Evolutionary conservation across 139 green algal species (phyloP).

Genomic region (Haematococcus sp.): DNA sequence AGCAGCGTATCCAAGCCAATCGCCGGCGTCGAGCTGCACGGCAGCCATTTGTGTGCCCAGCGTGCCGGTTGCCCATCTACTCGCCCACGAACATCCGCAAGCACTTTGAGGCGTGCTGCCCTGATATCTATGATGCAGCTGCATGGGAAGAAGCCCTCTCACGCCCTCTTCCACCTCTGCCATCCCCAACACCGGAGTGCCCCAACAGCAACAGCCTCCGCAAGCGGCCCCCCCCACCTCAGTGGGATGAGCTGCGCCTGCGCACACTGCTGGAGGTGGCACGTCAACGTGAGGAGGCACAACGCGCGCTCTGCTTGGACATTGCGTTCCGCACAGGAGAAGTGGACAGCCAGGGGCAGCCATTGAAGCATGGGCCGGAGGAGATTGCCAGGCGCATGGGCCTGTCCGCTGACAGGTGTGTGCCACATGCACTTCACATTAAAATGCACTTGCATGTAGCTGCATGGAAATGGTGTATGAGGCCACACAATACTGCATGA

Average conservation of each 20-base stretch:
- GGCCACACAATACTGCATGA: no score
- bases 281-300: not conserved
- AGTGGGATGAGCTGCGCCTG: conserved; percentile 6
- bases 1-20: conserved; percentile 15
- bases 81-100: conserved; percentile 18
- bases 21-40: conserved; percentile 16
- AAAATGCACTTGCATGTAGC: no score
- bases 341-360: not conserved
- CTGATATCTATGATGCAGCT: conserved; percentile 12
- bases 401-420: conserved; percentile 1
- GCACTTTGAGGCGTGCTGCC: conserved; percentile 27
- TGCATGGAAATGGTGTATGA: no score
- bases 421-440: no score
- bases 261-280: conserved; percentile 17
- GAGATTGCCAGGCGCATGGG: conserved; percentile 7
- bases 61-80: conserved; percentile 18
- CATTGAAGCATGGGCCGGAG: not conserved
- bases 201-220: not conserved
- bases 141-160: conserved; percentile 10
- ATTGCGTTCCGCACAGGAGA: conserved; percentile 18
- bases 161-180: not conserved
- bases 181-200: not conserved
- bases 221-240: not conserved
- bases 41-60: conserved; percentile 17
- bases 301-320: not conserved